These are phyloP conservation scores for Xylariaceae sp. DNA, from an alignment of 2,329 filamentous ascomycete species.

Conservation along the genomic window DNA sequence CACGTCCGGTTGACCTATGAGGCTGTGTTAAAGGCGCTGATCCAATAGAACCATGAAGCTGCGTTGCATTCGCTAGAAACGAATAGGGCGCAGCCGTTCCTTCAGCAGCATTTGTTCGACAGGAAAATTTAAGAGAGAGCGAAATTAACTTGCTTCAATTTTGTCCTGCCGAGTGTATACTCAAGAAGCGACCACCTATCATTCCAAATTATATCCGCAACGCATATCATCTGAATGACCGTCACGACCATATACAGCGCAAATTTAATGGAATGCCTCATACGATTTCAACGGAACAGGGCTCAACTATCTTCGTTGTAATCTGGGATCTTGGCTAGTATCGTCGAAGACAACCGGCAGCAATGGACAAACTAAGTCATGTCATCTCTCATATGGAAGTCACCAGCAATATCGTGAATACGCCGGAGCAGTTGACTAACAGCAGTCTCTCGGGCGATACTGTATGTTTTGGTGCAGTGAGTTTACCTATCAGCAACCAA, in stretches of 20 bases:
- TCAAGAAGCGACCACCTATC: no score
- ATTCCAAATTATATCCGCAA: no score
- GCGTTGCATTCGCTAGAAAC: background rate
- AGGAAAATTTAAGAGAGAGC: no score
- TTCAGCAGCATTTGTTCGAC: no score
- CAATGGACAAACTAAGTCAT: background rate
- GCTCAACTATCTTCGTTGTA: background rate
- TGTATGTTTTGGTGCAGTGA: slow-evolving; percentile 6
- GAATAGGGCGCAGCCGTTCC: background rate
- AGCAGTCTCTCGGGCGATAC: background rate
- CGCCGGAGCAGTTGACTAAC: background rate
- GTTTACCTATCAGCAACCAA: background rate
- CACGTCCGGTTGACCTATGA: no score
- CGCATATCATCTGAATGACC: no score
- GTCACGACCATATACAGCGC: no score
- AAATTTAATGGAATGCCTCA: no score
- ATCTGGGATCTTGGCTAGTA: background rate
- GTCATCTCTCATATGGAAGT: background rate
- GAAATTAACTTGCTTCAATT: no score
- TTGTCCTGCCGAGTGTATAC: no score
- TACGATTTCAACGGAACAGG: no score
- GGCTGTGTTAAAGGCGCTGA: background rate
- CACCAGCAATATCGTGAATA: background rate
- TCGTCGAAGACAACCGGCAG: background rate
- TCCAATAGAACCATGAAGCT: background rate